A percentile compares a stretch with the other conserved stretches of the same genome.
Evolutionary conservation across 306 rosid species (phyloP).

Genomic region (Ochetophila trinervis): DNA sequence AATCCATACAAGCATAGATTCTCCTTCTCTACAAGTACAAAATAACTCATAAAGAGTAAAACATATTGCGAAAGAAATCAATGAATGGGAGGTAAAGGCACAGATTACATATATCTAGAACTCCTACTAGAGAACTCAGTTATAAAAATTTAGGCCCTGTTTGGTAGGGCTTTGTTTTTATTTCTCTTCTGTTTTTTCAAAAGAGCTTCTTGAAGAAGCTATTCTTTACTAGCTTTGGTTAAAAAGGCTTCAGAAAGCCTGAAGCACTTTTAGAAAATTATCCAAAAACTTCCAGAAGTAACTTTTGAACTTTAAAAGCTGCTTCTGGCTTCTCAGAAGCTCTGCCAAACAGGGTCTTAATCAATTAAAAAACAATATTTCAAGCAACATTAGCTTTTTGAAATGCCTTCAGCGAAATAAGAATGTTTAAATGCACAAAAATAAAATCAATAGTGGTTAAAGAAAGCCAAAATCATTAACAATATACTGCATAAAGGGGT

Average conservation of each 20-base stretch:
- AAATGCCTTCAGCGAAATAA: not conserved
- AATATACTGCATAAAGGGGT: not conserved
- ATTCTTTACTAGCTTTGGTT: too few species aligned
- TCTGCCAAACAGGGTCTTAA: too few species aligned
- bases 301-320: too few species aligned
- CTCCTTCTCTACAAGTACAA: slow-evolving; percentile 73
- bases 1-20: slow-evolving; percentile 82
- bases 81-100: slow-evolving; percentile 10
- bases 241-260: too few species aligned
- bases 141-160: slow-evolving; percentile 5
- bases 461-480: not conserved
- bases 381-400: not conserved
- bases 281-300: too few species aligned
- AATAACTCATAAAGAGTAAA: slow-evolving; percentile 19
- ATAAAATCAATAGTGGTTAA: not conserved
- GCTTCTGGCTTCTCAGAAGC: too few species aligned
- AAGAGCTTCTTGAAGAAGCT: too few species aligned
- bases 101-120: not conserved
- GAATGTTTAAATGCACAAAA: not conserved
- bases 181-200: too few species aligned
- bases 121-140: not conserved
- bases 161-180: too few species aligned
- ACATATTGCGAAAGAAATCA: slow-evolving; percentile 11
- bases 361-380: not conserved
- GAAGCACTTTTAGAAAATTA: too few species aligned